phyloP scores from a whole-genome alignment of 176 grass and related monocot species.

The Rhynchospora pubera region DNA sequence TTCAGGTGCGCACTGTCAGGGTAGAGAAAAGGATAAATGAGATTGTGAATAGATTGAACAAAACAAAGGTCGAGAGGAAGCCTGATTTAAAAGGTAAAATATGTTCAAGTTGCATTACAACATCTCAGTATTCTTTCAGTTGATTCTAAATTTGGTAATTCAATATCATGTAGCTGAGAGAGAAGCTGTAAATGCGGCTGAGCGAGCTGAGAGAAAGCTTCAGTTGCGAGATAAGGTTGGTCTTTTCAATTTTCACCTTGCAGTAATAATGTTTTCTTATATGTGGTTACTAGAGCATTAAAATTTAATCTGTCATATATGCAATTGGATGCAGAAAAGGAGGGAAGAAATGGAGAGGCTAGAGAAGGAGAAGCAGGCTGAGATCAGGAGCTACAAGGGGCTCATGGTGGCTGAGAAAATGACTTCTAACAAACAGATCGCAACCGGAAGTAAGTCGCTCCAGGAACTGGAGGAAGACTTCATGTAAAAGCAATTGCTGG shows the following conservation, averaged over 20 bases:
- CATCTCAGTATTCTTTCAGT: conserved; percentile 4
- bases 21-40: conserved; percentile 97
- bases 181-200: conserved; percentile 62
- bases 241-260: not conserved
- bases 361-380: conserved; percentile 79
- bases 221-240: conserved; percentile 81
- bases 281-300: not conserved
- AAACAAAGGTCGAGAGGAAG: conserved; percentile 90
- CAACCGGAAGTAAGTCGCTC: conserved; percentile 62
- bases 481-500: conserved; percentile 48
- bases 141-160: conserved; percentile 13
- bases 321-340: conserved; percentile 36
- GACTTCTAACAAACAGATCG: conserved; percentile 92
- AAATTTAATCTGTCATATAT: not conserved
- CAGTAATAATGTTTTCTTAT: not conserved
- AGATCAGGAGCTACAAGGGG: conserved; percentile 89
- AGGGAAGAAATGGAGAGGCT: conserved; percentile 78
- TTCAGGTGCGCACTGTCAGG: conserved; percentile 65
- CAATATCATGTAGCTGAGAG: conserved; percentile 57
- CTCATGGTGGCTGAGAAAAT: conserved; percentile 98
- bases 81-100: conserved; percentile 77
- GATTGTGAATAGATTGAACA: conserved; percentile 85
- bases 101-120: conserved; percentile 7
- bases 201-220: conserved; percentile 87
- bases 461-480: conserved; percentile 95